phyloP scores from a whole-genome alignment of 192 early-diverging fungal genomes.

The Umbelopsis sp. region DNA sequence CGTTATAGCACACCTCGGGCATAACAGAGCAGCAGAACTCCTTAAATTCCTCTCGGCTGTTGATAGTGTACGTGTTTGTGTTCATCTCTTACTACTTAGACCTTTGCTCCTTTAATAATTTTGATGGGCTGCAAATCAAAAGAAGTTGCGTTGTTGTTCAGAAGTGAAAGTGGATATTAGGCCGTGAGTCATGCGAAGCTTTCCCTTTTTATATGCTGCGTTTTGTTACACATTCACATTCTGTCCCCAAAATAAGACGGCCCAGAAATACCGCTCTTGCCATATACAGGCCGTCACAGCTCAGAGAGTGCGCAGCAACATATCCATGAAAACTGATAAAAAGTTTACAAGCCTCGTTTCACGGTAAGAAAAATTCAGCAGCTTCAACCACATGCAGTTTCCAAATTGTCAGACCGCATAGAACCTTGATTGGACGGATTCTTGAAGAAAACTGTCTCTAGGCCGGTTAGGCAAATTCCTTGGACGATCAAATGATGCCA shows the following conservation, averaged over 20 bases:
- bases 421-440: too few relatives aligned
- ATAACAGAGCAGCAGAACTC: slow-evolving; percentile 16
- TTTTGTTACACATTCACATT: background rate
- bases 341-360: background rate
- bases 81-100: background rate
- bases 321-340: background rate
- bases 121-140: background rate
- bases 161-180: too few relatives aligned
- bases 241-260: background rate
- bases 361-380: background rate
- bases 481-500: too few relatives aligned
- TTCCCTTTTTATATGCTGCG: background rate
- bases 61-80: background rate
- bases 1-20: slow-evolving; percentile 12
- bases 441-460: too few relatives aligned
- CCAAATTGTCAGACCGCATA: too few relatives aligned
- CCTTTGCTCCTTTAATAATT: background rate
- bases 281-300: background rate
- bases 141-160: too few relatives aligned
- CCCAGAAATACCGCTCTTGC: background rate
- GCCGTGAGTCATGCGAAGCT: background rate
- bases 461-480: too few relatives aligned
- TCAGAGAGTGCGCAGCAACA: background rate
- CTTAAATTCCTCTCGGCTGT: slow-evolving; percentile 11
- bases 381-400: too few relatives aligned